Conservation (phyloP, 495 filamentous ascomycete genomes). For the Penicillium longicatenatum region DNA sequence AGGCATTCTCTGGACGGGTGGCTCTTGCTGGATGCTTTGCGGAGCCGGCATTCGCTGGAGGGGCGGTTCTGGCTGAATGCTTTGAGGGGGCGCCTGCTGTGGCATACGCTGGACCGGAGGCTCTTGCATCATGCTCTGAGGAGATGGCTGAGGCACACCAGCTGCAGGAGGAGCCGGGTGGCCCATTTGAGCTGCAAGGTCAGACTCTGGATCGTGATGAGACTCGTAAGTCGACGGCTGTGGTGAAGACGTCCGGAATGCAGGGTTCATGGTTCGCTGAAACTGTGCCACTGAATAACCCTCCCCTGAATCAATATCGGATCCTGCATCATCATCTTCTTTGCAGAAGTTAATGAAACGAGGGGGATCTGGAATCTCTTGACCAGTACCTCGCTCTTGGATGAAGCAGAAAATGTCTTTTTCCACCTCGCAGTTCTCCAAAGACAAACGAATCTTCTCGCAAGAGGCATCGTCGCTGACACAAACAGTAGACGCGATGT, state of each 20-base stretch:
- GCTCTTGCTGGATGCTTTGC: slow-evolving; percentile 4
- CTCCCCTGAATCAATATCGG: slow-evolving; percentile 81
- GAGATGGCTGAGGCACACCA: slow-evolving; percentile 20
- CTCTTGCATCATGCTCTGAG: slow-evolving; percentile 9
- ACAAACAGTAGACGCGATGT: slow-evolving; percentile 96
- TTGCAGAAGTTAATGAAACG: slow-evolving; percentile 99
- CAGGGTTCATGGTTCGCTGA: slow-evolving; percentile 90
- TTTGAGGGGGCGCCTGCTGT: background rate
- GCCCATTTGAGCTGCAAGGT: slow-evolving; percentile 63
- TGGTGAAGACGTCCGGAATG: slow-evolving; percentile 89
- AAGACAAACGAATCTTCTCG: slow-evolving; percentile 91
- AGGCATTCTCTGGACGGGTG: slow-evolving; percentile 2
- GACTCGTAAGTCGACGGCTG: slow-evolving; percentile 85
- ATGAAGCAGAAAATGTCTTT: slow-evolving; percentile 94
- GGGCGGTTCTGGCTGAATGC: slow-evolving; percentile 5
- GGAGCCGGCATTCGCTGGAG: slow-evolving; percentile 3
- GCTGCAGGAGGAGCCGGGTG: slow-evolving; percentile 45
- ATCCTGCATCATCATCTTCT: slow-evolving; percentile 82
- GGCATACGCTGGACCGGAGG: background rate
- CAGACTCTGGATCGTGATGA: slow-evolving; percentile 79
- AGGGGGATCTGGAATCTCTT: slow-evolving; percentile 95
- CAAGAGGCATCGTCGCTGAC: slow-evolving; percentile 98
- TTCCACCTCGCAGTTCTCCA: slow-evolving; percentile 95
- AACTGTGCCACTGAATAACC: slow-evolving; percentile 94
- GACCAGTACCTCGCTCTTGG: slow-evolving; percentile 83